Evolutionary conservation across 1,284 basidiomycete genomes (phyloP).

Genomic region (Cutaneotrichosporon spelunceum): DNA sequence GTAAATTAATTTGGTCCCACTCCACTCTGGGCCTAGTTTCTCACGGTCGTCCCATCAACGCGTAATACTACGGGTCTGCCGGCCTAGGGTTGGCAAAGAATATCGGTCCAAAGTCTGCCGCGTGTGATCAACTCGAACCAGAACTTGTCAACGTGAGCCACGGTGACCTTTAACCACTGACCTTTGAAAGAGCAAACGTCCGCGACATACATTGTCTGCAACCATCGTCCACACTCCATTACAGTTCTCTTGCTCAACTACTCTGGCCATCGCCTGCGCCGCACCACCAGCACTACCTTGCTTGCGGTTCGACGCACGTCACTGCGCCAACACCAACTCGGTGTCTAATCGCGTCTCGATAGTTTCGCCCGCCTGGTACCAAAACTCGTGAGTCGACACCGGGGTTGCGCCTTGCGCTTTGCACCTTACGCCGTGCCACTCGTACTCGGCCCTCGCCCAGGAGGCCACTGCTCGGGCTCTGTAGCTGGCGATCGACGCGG

Average conservation of each 20-base stretch:
- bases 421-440: too few relatives aligned
- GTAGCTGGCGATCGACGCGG: too few relatives aligned
- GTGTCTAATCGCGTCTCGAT: neutral
- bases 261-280: neutral
- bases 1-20: neutral
- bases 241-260: neutral
- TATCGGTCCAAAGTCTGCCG: neutral
- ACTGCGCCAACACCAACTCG: conserved; percentile 1
- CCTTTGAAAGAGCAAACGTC: neutral
- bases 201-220: neutral
- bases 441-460: too few relatives aligned
- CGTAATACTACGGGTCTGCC: too few relatives aligned
- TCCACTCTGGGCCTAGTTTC: too few relatives aligned
- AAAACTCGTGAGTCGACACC: neutral
- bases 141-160: neutral
- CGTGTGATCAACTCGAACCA: neutral
- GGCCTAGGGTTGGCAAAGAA: too few relatives aligned
- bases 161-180: too few relatives aligned
- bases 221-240: neutral
- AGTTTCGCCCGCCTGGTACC: neutral
- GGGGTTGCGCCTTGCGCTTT: too few relatives aligned
- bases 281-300: neutral
- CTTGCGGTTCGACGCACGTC: neutral
- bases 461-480: too few relatives aligned
- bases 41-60: too few relatives aligned